Percentiles rank a stretch among this genome's conserved stretches.
Conservation (phyloP, 805 yeast species). For the Teunomyces atbi region DNA sequence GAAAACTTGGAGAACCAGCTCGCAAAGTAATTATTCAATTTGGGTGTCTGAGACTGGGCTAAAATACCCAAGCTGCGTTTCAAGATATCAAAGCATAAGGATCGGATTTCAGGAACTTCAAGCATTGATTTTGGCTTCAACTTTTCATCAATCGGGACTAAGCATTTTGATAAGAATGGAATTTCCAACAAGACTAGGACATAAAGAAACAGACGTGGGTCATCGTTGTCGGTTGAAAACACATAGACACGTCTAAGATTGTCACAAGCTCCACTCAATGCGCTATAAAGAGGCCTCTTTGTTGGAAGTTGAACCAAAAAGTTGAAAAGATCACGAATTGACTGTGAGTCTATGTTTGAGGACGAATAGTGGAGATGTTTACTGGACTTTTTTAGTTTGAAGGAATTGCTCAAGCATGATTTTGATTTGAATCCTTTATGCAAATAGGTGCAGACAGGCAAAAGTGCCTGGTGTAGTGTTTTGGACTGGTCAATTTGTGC, state of each 20-base stretch:
- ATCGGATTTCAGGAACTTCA: constrained; percentile 51
- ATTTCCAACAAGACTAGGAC: constrained; percentile 64
- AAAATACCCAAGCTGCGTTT: constrained; percentile 70
- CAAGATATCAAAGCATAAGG: constrained; percentile 63
- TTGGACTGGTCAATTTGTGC: constrained; percentile 16
- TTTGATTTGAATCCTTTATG: constrained; percentile 47
- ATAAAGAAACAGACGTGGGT: constrained; percentile 53
- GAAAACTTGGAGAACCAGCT: constrained; percentile 56
- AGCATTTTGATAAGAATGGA: constrained; percentile 52
- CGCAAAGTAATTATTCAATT: constrained; percentile 42
- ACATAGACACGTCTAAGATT: constrained; percentile 49
- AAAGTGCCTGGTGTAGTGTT: constrained; percentile 36
- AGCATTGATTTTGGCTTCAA: constrained; percentile 21
- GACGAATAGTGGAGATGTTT: constrained; percentile 39
- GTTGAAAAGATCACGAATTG: constrained; percentile 46
- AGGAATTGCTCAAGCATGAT: constrained; percentile 53
- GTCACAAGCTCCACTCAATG: constrained; percentile 51
- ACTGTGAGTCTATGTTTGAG: constrained; percentile 50
- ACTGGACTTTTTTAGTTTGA: constrained; percentile 31
- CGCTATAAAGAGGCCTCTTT: constrained; percentile 54
- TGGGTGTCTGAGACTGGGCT: constrained; percentile 44
- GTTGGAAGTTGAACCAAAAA: constrained; percentile 54
- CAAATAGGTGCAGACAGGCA: constrained; percentile 51
- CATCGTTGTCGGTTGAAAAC: constrained; percentile 31
- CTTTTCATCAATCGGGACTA: neutral